Conservation (phyloP, 805 yeast species). For the Ogataea ramenticola region DNA sequence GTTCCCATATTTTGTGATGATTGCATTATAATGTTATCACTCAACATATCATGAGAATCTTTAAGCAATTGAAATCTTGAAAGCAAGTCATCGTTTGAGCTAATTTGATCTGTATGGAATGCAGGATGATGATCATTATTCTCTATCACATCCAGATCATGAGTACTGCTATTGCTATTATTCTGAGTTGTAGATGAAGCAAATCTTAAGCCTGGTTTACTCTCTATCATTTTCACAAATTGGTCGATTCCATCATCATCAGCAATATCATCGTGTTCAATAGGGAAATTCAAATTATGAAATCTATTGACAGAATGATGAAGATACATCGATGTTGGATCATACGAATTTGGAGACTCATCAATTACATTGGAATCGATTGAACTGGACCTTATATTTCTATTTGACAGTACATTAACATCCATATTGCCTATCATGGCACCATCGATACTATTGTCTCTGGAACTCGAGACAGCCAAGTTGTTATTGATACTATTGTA, state of each 20-base stretch:
- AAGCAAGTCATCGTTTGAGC: constrained; percentile 5
- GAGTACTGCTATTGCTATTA: constrained; percentile 5
- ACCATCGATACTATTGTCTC: constrained; percentile 24
- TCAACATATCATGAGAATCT: constrained; percentile 8
- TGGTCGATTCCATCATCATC: constrained; percentile 26
- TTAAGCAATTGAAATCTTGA: constrained; percentile 9
- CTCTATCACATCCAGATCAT: too few relatives aligned
- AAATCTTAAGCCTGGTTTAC: constrained; percentile 28
- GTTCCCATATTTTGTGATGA: background rate
- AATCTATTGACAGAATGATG: background rate
- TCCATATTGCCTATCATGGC: background rate
- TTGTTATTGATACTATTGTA: constrained; percentile 16
- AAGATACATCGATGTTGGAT: background rate
- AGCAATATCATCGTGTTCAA: background rate
- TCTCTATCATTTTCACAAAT: constrained; percentile 28
- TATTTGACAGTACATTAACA: background rate
- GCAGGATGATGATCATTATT: background rate
- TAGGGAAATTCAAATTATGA: background rate
- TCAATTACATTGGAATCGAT: constrained; percentile 7
- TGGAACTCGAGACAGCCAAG: constrained; percentile 8
- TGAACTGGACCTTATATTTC: constrained; percentile 6
- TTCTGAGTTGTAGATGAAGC: constrained; percentile 17
- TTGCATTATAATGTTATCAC: constrained; percentile 5
- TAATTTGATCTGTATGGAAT: constrained; percentile 1
- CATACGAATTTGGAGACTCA: background rate